Conservation (phyloP, 306 rosid genomes). For the Casuarina glauca region DNA sequence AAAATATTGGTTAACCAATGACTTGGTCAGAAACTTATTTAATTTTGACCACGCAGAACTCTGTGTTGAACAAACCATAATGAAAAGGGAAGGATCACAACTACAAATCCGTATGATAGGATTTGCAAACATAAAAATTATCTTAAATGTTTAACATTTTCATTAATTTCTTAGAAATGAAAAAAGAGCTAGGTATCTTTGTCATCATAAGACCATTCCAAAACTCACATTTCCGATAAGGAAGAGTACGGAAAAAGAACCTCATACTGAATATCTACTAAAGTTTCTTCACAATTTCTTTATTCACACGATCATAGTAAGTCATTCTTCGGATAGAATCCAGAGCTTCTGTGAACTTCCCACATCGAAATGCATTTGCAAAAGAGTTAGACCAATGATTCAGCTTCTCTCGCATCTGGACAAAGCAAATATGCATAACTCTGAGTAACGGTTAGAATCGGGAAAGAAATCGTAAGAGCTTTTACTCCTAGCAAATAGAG, state of each 20-base stretch:
- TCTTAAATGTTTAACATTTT: background rate
- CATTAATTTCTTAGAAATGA: background rate
- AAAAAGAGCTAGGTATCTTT: background rate
- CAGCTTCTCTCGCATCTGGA: slow-evolving; percentile 82
- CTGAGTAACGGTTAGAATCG: slow-evolving; percentile 6
- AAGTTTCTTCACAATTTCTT: slow-evolving; percentile 71
- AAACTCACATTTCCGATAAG: slow-evolving; percentile 1
- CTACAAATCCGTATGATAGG: background rate
- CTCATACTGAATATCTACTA: slow-evolving; percentile 40
- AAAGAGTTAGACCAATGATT: slow-evolving; percentile 63
- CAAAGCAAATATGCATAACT: slow-evolving; percentile 17
- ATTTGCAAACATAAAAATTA: background rate
- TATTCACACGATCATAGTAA: slow-evolving; percentile 76
- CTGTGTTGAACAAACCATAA: background rate
- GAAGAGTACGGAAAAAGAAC: background rate
- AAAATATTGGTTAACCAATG: background rate
- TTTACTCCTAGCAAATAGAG: slow-evolving; percentile 18
- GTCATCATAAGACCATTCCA: slow-evolving; percentile 10
- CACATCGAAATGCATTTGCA: slow-evolving; percentile 51
- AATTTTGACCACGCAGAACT: background rate
- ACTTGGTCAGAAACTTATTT: background rate
- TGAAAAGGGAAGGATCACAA: background rate
- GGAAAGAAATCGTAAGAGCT: slow-evolving; percentile 20
- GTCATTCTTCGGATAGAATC: slow-evolving; percentile 68
- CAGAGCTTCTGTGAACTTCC: slow-evolving; percentile 63